phyloP scores from a whole-genome alignment of 192 early-diverging fungal genomes.

The Piromyces finnis region DNA sequence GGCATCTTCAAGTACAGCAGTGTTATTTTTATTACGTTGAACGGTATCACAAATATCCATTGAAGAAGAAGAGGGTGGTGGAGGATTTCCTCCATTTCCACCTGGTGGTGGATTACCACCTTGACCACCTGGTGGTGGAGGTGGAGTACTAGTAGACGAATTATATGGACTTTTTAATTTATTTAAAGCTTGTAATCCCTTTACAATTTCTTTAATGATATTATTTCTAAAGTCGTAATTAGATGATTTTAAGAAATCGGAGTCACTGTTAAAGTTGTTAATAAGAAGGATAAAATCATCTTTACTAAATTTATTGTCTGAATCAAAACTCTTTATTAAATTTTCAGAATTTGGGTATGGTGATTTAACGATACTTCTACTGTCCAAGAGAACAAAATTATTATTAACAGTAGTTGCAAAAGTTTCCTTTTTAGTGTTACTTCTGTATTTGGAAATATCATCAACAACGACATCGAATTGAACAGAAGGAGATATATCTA shows the following conservation, averaged over 20 bases:
- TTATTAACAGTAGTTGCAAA: neutral
- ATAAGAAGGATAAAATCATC: neutral
- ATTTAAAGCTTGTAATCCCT: neutral
- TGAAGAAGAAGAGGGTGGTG: no score
- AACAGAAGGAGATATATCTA: no score
- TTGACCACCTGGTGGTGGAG: no score
- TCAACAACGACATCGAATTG: neutral
- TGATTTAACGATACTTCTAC: no score
- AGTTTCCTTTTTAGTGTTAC: neutral
- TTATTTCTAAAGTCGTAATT: neutral
- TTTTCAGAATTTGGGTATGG: neutral
- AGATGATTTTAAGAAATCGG: no score
- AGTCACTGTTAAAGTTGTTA: neutral
- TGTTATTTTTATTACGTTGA: neutral
- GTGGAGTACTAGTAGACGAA: no score
- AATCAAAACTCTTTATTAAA: neutral
- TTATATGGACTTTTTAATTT: no score
- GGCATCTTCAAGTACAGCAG: no score
- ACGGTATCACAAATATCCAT: no score
- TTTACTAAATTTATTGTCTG: neutral
- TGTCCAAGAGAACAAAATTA: no score
- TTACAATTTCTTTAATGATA: neutral
- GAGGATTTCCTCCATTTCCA: no score
- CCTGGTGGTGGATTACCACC: no score
- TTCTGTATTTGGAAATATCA: neutral